Conservation (phyloP, 1,284 basidiomycete genomes). For the Cutaneotrichosporon sp. region DNA sequence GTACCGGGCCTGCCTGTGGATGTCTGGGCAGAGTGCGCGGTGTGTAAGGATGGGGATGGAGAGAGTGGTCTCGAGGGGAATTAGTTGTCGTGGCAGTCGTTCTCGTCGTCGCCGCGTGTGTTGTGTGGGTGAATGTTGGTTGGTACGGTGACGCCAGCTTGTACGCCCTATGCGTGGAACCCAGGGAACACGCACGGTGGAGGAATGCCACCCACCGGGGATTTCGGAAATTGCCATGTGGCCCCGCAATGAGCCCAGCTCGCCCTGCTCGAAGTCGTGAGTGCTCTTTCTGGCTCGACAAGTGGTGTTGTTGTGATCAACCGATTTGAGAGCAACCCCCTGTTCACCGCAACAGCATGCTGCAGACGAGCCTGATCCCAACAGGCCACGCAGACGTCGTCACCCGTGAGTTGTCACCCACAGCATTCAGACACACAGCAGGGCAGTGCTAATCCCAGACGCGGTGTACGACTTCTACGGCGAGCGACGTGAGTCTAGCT, state of each 20-base stretch:
- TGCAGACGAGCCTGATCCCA: constrained; percentile 45
- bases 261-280: background rate
- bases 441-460: constrained; percentile 55
- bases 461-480: constrained; percentile 86
- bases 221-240: constrained; percentile 6
- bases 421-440: constrained; percentile 13
- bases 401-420: constrained; percentile 42
- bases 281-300: background rate
- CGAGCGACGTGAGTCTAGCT: constrained; percentile 52
- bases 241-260: constrained; percentile 6
- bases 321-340: background rate
- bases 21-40: background rate
- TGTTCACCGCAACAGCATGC: constrained; percentile 26
- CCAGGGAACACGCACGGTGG: background rate
- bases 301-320: constrained; percentile 3
- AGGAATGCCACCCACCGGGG: constrained; percentile 1
- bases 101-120: background rate
- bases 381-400: constrained; percentile 47
- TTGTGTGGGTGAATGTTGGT: background rate
- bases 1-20: background rate
- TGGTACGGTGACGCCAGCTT: background rate
- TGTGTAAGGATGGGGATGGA: background rate
- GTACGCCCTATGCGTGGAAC: background rate
- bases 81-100: background rate
- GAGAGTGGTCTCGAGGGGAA: background rate